A percentile compares a stretch with the other conserved stretches of the same genome.
These are phyloP conservation scores for Nemania sp. DNA, from an alignment of 2,329 filamentous ascomycete genomes.

Conservation along the genomic window DNA sequence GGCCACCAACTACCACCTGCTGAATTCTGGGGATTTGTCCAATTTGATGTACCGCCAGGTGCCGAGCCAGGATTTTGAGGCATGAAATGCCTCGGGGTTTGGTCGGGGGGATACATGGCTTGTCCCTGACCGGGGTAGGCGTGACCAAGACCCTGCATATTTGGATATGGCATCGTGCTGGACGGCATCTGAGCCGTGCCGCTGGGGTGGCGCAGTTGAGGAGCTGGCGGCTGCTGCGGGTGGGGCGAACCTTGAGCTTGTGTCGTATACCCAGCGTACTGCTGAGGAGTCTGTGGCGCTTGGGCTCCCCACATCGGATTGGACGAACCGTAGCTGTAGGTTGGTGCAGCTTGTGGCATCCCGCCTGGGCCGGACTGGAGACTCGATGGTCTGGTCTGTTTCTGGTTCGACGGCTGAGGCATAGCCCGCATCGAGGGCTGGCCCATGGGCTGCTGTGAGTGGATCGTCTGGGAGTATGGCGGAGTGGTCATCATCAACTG, in stretches of 20 bases:
- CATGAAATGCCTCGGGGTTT: conserved; percentile 69
- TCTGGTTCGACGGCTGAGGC: conserved; percentile 63
- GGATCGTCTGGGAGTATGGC: conserved; percentile 71
- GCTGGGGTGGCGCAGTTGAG: conserved; percentile 62
- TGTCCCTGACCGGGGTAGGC: conserved; percentile 59
- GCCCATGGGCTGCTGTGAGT: conserved; percentile 70
- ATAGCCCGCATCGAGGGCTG: conserved; percentile 74
- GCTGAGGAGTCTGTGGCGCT: conserved; percentile 64
- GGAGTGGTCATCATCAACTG: conserved; percentile 68
- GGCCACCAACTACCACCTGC: conserved; percentile 61
- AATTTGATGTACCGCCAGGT: conserved; percentile 56
- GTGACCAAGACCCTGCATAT: conserved; percentile 64
- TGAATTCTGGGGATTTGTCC: conserved; percentile 64
- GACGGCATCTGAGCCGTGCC: conserved; percentile 59
- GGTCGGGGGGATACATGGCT: conserved; percentile 63
- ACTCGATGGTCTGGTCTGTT: conserved; percentile 68
- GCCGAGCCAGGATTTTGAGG: conserved; percentile 59
- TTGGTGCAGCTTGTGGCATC: conserved; percentile 55
- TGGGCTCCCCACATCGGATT: conserved; percentile 66
- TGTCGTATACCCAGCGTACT: conserved; percentile 56
- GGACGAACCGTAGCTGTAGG: conserved; percentile 65
- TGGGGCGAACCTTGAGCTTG: conserved; percentile 55
- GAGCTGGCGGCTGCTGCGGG: conserved; percentile 59
- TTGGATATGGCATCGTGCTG: conserved; percentile 61
- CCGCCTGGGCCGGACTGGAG: conserved; percentile 56